Percentiles rank a stretch among this genome's conserved stretches.
Conservation (phyloP, 495 filamentous ascomycete genomes). For the Trypethelium eluteriae region DNA sequence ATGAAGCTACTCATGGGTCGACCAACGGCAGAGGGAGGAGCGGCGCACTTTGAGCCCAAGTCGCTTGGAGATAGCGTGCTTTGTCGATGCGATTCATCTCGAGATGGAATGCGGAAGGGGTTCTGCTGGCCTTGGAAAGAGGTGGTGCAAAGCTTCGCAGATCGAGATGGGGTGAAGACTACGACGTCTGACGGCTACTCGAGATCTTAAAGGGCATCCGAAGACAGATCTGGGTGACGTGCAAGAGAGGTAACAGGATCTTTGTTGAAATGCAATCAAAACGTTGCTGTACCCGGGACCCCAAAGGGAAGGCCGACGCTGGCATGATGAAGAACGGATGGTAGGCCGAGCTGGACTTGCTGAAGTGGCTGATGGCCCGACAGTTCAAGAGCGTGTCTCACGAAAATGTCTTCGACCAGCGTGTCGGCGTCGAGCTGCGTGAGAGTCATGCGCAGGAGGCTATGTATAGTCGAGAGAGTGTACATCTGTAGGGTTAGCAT, state of each 20-base stretch:
- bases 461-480: neutral
- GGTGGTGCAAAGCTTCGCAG: neutral
- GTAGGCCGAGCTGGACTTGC: neutral
- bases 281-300: neutral
- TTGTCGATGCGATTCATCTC: neutral
- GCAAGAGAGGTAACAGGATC: neutral
- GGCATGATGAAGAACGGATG: neutral
- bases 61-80: neutral
- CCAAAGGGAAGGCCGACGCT: neutral
- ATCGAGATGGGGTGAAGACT: neutral
- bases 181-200: neutral
- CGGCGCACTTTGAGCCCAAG: neutral
- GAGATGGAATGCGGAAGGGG: neutral
- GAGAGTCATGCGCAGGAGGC: neutral
- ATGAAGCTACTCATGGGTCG: neutral
- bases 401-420: conserved; percentile 3
- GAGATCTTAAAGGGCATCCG: neutral
- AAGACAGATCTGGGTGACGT: conserved; percentile 1
- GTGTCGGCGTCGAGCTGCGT: neutral
- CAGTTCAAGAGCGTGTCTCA: neutral
- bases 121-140: neutral
- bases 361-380: conserved; percentile 11
- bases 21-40: neutral
- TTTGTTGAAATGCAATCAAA: neutral
- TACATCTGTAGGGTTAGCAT: neutral